These are phyloP conservation scores for Metschnikowia hibisci DNA, from an alignment of 805 yeast genomes.

Conservation along the genomic window DNA sequence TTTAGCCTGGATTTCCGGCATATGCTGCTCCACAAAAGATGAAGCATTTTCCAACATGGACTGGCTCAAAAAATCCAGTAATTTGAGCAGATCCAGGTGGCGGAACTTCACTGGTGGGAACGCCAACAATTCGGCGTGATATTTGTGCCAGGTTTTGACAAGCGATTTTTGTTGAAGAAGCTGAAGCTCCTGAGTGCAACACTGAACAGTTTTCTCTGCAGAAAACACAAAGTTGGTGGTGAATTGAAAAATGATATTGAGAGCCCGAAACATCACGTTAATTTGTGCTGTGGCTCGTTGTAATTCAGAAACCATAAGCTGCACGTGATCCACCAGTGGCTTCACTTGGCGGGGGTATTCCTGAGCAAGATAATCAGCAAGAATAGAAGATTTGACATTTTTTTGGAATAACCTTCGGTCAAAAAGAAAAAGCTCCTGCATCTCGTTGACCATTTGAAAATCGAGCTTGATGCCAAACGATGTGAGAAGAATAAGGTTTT, in stretches of 20 bases:
- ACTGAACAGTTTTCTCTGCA: conserved; percentile 44
- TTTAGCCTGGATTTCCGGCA: conserved; percentile 29
- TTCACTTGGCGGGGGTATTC: not conserved
- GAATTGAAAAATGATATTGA: conserved; percentile 48
- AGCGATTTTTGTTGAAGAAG: conserved; percentile 41
- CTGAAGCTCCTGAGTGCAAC: conserved; percentile 32
- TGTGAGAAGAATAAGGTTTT: conserved; percentile 49
- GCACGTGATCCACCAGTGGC: not conserved
- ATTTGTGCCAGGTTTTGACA: conserved; percentile 31
- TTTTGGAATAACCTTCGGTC: conserved; percentile 56
- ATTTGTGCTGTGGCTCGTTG: conserved; percentile 30
- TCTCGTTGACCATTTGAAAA: conserved; percentile 47
- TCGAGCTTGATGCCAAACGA: conserved; percentile 64
- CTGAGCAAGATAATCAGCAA: conserved; percentile 9
- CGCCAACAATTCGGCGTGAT: conserved; percentile 32
- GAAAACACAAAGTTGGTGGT: conserved; percentile 46
- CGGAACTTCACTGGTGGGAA: conserved; percentile 34
- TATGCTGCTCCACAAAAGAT: conserved; percentile 19
- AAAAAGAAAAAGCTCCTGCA: conserved; percentile 55
- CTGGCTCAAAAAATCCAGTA: not conserved
- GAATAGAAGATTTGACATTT: conserved; percentile 10
- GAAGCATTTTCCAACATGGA: not conserved
- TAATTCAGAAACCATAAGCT: not conserved
- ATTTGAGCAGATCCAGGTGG: conserved; percentile 22
- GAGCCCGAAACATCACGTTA: conserved; percentile 41